Percentiles rank a stretch among this genome's conserved stretches.
Evolutionary conservation across 495 filamentous ascomycete genomes (phyloP).

Genomic region (Elaphomyces granulatus): DNA sequence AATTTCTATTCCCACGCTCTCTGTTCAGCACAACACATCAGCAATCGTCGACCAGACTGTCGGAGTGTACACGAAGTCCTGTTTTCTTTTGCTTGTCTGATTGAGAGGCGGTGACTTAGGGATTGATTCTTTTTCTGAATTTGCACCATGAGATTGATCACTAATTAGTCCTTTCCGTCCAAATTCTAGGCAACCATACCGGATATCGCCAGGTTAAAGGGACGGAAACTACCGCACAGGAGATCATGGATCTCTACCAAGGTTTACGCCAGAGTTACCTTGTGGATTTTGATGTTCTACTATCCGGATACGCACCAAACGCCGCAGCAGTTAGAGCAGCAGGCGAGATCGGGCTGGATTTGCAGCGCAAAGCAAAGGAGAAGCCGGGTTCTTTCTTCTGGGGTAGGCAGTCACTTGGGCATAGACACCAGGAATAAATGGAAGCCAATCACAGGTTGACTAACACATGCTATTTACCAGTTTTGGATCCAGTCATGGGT

Average conservation of each 20-base stretch:
- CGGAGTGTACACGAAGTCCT: too few relatives aligned
- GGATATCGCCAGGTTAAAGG: slow-evolving; percentile 82
- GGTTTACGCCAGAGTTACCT: slow-evolving; percentile 72
- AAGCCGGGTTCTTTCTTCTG: slow-evolving; percentile 79
- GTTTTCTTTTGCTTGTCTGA: too few relatives aligned
- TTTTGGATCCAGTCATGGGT: slow-evolving; percentile 97
- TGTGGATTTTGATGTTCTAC: slow-evolving; percentile 76
- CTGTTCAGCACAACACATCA: too few relatives aligned
- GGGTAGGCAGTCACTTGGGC: too few relatives aligned
- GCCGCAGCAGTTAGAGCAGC: slow-evolving; percentile 71
- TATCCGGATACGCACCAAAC: slow-evolving; percentile 84
- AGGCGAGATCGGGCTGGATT: slow-evolving; percentile 65
- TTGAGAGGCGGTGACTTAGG: too few relatives aligned
- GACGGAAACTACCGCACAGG: slow-evolving; percentile 58
- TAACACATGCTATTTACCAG: slow-evolving; percentile 18
- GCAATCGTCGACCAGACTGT: too few relatives aligned
- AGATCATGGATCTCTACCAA: slow-evolving; percentile 73
- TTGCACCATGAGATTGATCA: too few relatives aligned
- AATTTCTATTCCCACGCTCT: slow-evolving; percentile 3
- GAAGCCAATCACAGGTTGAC: neutral
- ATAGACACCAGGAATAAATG: too few relatives aligned
- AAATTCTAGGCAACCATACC: slow-evolving; percentile 72
- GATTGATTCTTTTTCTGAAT: too few relatives aligned
- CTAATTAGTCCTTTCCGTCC: too few relatives aligned
- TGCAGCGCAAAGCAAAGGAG: slow-evolving; percentile 47